Conservation (phyloP, 192 early-diverging fungal species). For the Backusella psychrophila region DNA sequence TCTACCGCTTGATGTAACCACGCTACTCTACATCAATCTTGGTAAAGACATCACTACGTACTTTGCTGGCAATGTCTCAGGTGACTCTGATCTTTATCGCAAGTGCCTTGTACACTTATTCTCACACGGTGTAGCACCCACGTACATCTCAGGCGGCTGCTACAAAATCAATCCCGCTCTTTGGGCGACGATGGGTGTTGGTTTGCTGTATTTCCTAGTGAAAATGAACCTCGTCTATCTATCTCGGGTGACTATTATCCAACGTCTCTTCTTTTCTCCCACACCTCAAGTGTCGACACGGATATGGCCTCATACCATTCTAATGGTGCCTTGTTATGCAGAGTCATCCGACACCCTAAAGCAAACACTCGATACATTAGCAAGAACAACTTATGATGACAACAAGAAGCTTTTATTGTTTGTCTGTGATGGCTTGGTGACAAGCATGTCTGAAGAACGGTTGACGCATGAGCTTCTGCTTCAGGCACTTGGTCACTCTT, state of each 20-base stretch:
- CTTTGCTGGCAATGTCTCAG: slow-evolving; percentile 26
- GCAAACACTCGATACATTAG: slow-evolving; percentile 64
- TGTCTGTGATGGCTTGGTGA: slow-evolving; percentile 68
- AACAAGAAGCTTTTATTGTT: slow-evolving; percentile 65
- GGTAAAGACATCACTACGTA: slow-evolving; percentile 34
- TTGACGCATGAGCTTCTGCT: slow-evolving; percentile 62
- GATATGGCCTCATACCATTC: slow-evolving; percentile 39
- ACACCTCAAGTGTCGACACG: slow-evolving; percentile 2
- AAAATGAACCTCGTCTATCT: slow-evolving; percentile 39
- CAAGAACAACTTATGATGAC: slow-evolving; percentile 62
- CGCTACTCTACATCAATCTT: slow-evolving; percentile 31
- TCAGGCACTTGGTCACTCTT: slow-evolving; percentile 65
- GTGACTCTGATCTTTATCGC: slow-evolving; percentile 15
- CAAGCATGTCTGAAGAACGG: slow-evolving; percentile 52
- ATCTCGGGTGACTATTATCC: slow-evolving; percentile 29
- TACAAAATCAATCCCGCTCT: slow-evolving; percentile 33
- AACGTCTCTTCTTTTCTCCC: slow-evolving; percentile 19
- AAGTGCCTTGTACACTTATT: slow-evolving; percentile 30
- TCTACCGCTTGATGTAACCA: slow-evolving; percentile 28
- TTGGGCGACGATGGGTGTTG: slow-evolving; percentile 37
- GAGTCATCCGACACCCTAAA: slow-evolving; percentile 61
- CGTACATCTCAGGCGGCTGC: slow-evolving; percentile 19
- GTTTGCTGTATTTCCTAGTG: slow-evolving; percentile 31
- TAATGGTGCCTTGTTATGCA: slow-evolving; percentile 68
- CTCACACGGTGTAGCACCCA: slow-evolving; percentile 23